Base-by-base conservation (phyloP, 768 basidiomycete species). In the Termitomyces sp. region DNA sequence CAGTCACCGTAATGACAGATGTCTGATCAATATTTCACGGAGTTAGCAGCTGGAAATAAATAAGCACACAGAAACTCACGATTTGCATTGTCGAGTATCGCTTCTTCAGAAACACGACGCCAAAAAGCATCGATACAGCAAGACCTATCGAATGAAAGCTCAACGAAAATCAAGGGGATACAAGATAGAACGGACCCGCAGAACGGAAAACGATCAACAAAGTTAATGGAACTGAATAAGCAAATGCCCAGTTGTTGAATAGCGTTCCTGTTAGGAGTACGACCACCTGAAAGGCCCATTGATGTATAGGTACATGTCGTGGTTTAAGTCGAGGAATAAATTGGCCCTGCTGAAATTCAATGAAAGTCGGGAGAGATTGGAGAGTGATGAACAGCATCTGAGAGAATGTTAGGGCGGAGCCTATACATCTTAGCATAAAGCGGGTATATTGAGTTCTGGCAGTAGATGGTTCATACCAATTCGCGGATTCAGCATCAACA, bases 151-250 rank as follows among this genome's bases (percentile, higher is more conserved):
- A 14, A 59, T 43, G 9, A 25, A n/a, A 64, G 50, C 55, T 65
- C 4, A 43, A 46, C 20, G 50, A 56, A 46, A 49, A 56, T 52
- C 40, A 37, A 25, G 29, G 38, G 37, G 42, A 60, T 55, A 2
- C 52, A n/a, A 40, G 32, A 57, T 52, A 61, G 34, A 43, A 62
- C 71, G 68, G 46, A 87, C 92, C 91, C 45, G 89, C 91, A 55
- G 91, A 92, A 42, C 93, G 85, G 71, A 94, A 92, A 32, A 95
- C 86, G 65, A 95, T 94, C 65, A 92, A 84, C 3, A 95, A 74
- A 1, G 90, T 85, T 50, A 93, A 76, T 4, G 91, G 92, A 0
- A 94, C 87, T 52, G 86, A 77, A 70, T 84, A 91, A 0, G 86
- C 86, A 68, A 87, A 92, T 1, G 87, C 90, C 84, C 86, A 88